A percentile compares a stretch with the other conserved stretches of the same genome.
These are phyloP conservation scores for Apiotrichum laibachii DNA, from an alignment of 1,284 basidiomycete species.

Conservation along the genomic window DNA sequence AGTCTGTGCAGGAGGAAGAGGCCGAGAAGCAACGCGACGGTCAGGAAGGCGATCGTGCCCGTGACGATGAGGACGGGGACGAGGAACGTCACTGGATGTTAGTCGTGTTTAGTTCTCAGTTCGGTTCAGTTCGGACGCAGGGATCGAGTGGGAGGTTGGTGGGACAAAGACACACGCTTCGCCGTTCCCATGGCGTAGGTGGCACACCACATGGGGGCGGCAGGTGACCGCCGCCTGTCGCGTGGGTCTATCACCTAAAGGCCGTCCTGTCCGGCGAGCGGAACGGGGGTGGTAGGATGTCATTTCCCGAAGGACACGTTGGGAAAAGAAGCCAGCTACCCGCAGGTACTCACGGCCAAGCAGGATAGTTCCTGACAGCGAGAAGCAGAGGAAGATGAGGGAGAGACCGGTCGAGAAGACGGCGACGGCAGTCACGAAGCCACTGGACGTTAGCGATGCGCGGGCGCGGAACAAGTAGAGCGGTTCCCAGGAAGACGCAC, in stretches of 20 bases:
- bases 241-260: too few relatives aligned
- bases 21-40: constrained; percentile 30
- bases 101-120: not conserved
- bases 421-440: constrained; percentile 26
- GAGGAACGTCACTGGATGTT: constrained; percentile 31
- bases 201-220: too few relatives aligned
- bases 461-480: too few relatives aligned
- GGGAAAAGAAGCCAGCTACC: too few relatives aligned
- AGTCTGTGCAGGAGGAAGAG: constrained; percentile 45
- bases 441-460: constrained; percentile 19
- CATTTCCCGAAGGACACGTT: not conserved
- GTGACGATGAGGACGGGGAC: constrained; percentile 40
- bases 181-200: too few relatives aligned
- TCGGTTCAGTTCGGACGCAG: too few relatives aligned
- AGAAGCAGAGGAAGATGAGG: constrained; percentile 24
- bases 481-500: constrained; percentile 20
- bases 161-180: too few relatives aligned
- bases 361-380: constrained; percentile 25
- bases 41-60: constrained; percentile 25
- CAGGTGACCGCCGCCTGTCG: too few relatives aligned
- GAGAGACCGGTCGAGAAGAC: constrained; percentile 28
- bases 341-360: constrained; percentile 23
- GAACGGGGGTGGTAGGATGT: too few relatives aligned
- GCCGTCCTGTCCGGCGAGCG: too few relatives aligned
- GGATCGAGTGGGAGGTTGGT: too few relatives aligned